These are phyloP conservation scores for Candida pseudofarinosa DNA, from an alignment of 805 yeast genomes.

Conservation along the genomic window DNA sequence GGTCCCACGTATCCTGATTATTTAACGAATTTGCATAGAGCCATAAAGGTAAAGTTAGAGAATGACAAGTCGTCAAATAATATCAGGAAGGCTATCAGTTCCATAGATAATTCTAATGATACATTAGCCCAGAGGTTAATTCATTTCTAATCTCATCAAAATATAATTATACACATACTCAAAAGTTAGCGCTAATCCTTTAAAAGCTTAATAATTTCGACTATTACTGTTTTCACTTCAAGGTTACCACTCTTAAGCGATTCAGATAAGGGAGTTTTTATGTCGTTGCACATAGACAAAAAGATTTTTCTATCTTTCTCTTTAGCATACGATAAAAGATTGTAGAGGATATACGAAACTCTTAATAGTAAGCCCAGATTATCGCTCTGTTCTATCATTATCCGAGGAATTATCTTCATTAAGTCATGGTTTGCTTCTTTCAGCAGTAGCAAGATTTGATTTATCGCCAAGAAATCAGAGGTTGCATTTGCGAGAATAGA, in stretches of 20 bases:
- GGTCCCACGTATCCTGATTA: conserved; percentile 61
- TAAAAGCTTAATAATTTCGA: conserved; percentile 13
- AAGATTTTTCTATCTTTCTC: neutral
- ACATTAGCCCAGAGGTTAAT: conserved; percentile 38
- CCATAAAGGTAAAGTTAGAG: conserved; percentile 50
- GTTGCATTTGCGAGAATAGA: conserved; percentile 41
- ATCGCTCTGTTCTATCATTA: conserved; percentile 20
- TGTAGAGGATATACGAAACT: conserved; percentile 17
- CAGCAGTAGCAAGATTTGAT: conserved; percentile 18
- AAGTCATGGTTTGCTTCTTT: conserved; percentile 14
- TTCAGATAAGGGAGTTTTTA: conserved; percentile 8
- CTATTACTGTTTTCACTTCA: conserved; percentile 11
- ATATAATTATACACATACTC: neutral
- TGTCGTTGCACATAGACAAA: conserved; percentile 1
- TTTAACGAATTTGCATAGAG: conserved; percentile 62
- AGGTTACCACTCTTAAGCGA: conserved; percentile 4
- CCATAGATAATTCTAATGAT: conserved; percentile 23
- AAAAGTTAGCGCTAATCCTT: neutral
- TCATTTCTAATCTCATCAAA: conserved; percentile 21
- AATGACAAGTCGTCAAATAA: conserved; percentile 36
- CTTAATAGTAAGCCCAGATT: conserved; percentile 27
- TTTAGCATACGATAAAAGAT: conserved; percentile 14
- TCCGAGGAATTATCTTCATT: conserved; percentile 13
- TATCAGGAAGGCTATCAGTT: conserved; percentile 23
- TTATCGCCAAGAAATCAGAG: conserved; percentile 34